phyloP scores from a whole-genome alignment of 1,139 yeast genomes.

The Pichia sp. region DNA sequence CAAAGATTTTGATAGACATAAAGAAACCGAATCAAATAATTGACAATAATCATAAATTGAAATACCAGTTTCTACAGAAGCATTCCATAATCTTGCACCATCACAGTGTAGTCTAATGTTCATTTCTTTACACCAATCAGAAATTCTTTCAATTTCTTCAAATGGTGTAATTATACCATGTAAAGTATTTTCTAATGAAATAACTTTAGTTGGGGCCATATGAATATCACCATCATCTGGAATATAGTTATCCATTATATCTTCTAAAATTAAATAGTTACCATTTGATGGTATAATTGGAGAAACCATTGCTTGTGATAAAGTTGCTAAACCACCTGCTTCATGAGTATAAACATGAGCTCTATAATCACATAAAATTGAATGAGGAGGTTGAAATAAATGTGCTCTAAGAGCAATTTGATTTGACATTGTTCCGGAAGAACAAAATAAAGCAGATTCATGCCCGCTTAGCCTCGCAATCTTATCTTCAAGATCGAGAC shows the following conservation, averaged over 20 bases:
- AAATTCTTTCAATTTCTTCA: constrained; percentile 70
- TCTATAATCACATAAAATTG: constrained; percentile 76
- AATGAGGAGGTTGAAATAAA: constrained; percentile 78
- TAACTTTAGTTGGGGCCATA: constrained; percentile 79
- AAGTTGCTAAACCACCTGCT: constrained; percentile 89
- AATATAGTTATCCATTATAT: constrained; percentile 55
- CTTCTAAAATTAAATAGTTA: constrained; percentile 70
- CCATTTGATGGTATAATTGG: constrained; percentile 78
- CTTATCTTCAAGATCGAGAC: constrained; percentile 56
- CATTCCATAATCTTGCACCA: constrained; percentile 96
- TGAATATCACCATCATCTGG: constrained; percentile 84
- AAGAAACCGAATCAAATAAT: constrained; percentile 79
- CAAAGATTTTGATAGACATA: constrained; percentile 83
- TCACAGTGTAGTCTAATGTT: constrained; percentile 73
- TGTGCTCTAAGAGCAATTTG: constrained; percentile 81
- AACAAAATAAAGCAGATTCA: constrained; percentile 78
- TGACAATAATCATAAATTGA: constrained; percentile 67
- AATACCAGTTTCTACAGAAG: constrained; percentile 67
- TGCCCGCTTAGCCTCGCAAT: constrained; percentile 73
- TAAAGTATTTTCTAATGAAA: constrained; percentile 82
- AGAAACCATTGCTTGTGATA: constrained; percentile 88
- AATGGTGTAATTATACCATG: constrained; percentile 80
- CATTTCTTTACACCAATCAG: constrained; percentile 62
- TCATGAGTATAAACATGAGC: constrained; percentile 81
- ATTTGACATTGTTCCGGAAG: constrained; percentile 86